Base-by-base conservation (phyloP, 805 yeast species). In the Pichia eremophila region DNA sequence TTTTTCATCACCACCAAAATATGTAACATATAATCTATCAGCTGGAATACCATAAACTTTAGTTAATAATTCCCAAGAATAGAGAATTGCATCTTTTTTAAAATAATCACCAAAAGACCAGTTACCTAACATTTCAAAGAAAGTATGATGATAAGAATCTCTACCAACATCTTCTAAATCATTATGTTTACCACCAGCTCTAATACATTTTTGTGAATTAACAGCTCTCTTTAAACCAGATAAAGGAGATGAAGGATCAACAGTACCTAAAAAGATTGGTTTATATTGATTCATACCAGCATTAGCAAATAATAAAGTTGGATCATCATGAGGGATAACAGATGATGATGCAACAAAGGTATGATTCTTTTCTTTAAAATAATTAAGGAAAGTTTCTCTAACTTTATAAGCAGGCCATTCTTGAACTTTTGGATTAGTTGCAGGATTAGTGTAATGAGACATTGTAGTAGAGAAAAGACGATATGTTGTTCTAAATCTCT, bases 211-310 rank as follows among this genome's bases (percentile, higher is more conserved):
- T 64, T 93, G 99, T 15, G 98, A 88, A 75, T 93, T 91, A 57
- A 79, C 84, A 43, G 99, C 96, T 56, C 96, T 78, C 62, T 84
- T 87, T 67, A 93, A 74, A 54, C 74, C 72, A 58, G 88, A 83
- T 61, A 91, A 85, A 43, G 89, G 93, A 40, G 93, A 82, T 22
- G 91, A 73, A 32, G 99, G 99, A 58, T 93, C 98, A 42, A 89
- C 97, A 10, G 97, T 90, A 47, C 99, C 99, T 61, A 90, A 73
- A 66, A 93, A 93, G 57, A 93, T 93, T 14, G 99, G 96, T 69
- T 93, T 93, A 70, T 90, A 93, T 73, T 93, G 99, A 71, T 93
- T 93, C 99, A 93, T 93, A 69, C 98, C 99, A 50, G 99, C 99
- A 65, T 93, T 93, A 63, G 99, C 95, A 64, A 93, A 93, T 53